Evolutionary conservation across 768 basidiomycete genomes (phyloP).

Genomic region (Lanmaoa rubissima): DNA sequence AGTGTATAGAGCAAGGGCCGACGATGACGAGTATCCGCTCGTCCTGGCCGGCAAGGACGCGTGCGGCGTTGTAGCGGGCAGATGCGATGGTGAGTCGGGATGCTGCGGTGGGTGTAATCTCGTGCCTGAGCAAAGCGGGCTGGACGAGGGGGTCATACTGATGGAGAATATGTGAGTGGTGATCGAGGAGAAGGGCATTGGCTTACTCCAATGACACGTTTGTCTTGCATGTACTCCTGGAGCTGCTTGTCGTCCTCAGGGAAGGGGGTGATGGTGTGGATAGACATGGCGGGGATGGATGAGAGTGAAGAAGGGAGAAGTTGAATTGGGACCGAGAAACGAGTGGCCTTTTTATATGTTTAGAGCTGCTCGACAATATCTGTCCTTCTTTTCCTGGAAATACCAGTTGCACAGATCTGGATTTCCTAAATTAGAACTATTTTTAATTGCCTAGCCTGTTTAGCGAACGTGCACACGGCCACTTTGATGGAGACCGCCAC

Average conservation of each 20-base stretch:
- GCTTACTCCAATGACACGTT: conserved; percentile 75
- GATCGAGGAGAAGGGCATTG: neutral
- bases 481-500: conserved; percentile 19
- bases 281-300: conserved; percentile 7
- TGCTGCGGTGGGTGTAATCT: conserved; percentile 63
- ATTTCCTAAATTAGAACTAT: conserved; percentile 6
- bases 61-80: conserved; percentile 75
- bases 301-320: neutral
- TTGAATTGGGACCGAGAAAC: neutral
- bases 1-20: conserved; percentile 96
- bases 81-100: conserved; percentile 76
- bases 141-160: conserved; percentile 97
- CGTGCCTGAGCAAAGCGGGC: conserved; percentile 86
- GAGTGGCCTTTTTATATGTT: conserved; percentile 28
- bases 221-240: conserved; percentile 75
- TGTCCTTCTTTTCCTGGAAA: neutral
- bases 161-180: conserved; percentile 11
- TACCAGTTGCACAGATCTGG: neutral
- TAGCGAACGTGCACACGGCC: conserved; percentile 2
- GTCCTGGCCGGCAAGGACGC: conserved; percentile 80
- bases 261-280: conserved; percentile 56
- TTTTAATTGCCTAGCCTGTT: neutral
- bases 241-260: conserved; percentile 64
- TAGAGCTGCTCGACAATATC: neutral
- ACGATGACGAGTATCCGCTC: conserved; percentile 87